phyloP scores from a whole-genome alignment of 352 stramenopile genomes.

The Phytophthora colocasiae region DNA sequence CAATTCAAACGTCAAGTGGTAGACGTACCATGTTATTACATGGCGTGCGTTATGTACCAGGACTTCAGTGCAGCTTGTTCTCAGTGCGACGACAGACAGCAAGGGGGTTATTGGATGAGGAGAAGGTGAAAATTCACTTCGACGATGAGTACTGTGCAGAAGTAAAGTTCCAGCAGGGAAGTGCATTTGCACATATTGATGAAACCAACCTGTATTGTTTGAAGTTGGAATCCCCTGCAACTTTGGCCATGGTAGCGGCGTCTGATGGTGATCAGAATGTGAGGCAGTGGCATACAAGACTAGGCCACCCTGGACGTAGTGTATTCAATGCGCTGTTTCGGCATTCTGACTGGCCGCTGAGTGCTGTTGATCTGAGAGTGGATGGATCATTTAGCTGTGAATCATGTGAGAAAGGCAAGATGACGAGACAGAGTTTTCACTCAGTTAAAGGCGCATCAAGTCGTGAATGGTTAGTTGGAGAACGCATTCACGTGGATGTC shows the following conservation, averaged over 20 bases:
- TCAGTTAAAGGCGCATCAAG: not conserved
- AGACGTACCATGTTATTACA: too few relatives aligned
- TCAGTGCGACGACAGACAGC: too few relatives aligned
- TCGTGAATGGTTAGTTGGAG: constrained; percentile 13
- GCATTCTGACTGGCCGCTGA: not conserved
- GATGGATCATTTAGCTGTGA: constrained; percentile 4
- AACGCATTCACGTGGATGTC: constrained; percentile 22
- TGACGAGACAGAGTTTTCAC: constrained; percentile 14
- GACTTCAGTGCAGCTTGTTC: too few relatives aligned
- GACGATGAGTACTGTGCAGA: too few relatives aligned
- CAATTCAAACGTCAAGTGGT: too few relatives aligned
- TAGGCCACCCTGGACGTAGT: constrained; percentile 10
- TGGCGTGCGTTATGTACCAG: too few relatives aligned
- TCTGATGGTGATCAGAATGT: not conserved
- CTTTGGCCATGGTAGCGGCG: not conserved
- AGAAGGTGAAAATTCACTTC: too few relatives aligned
- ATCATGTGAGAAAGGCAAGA: constrained; percentile 15
- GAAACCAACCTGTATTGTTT: constrained; percentile 12
- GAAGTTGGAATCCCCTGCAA: not conserved
- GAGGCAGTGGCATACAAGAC: constrained; percentile 4
- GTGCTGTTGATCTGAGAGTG: constrained; percentile 1
- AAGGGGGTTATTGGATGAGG: too few relatives aligned
- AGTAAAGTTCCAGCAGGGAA: too few relatives aligned
- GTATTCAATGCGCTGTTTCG: constrained; percentile 19
- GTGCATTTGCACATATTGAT: not conserved